Evolutionary conservation across 805 yeast genomes (phyloP), one percentile per base, ranked within the genome.

Genomic region (Pichia kluyveri): DNA sequence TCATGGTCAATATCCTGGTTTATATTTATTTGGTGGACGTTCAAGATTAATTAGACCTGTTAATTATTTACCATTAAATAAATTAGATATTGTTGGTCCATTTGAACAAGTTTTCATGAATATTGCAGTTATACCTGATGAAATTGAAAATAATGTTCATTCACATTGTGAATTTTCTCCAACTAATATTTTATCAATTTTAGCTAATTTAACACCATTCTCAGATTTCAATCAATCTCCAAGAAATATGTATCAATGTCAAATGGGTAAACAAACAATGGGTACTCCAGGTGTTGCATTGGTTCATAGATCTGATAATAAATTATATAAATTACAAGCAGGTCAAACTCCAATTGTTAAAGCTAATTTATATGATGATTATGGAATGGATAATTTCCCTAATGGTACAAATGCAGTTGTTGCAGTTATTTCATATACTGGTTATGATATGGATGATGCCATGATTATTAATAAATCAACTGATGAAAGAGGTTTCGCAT

Each of bases 261-360:
- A 93, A 76, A 93, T 93, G 99, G 98, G 97, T 80, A 93, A 93
- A 72, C 99, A 93, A 73, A 91, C 99, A 19, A 93, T 93, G 99
- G 99, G 99, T 69, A 93, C 99, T 5, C 99, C 99, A 9, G 98
- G 98, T 70, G 96, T 93, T 54, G 98, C 95, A 0, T 72, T 91
- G 47, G 78, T 73, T 41, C 96, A 89, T 67, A 79, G 99, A 68
- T 85, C 96, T 1, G 99, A 93, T 67, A 93, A 93, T 72, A 93
- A 91, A 66, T 71, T 93, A 51, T 93, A 93, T 69, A 82, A 91
- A 59, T 72, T 93, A 57, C 99, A 93, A 69, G 76, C 86, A 41
- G 99, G 99, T 42, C 98, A 93, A 72, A 86, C 97, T 1, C 99
- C 99, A 39, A 87, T 93, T 62, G 99, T 93, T 42, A 84, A 90